Conservation (phyloP, 306 rosid genomes). For the Bauhinia variegata region DNA sequence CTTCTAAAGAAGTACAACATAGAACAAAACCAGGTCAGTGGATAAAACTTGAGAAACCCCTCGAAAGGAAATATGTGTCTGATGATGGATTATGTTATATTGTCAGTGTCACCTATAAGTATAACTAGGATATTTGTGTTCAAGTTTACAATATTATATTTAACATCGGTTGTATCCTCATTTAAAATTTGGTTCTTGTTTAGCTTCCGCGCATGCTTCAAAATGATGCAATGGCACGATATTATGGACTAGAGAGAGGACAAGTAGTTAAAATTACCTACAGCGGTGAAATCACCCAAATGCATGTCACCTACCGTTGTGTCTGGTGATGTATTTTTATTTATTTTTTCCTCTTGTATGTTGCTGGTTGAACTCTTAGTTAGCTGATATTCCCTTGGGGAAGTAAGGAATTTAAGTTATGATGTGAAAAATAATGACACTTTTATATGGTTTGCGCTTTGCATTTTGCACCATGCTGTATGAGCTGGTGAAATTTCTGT, state of each 20-base stretch:
- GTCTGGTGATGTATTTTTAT: slow-evolving; percentile 79
- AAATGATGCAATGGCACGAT: slow-evolving; percentile 71
- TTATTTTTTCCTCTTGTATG: slow-evolving; percentile 6
- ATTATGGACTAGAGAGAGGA: slow-evolving; percentile 85
- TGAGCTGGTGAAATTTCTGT: no score
- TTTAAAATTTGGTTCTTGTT: slow-evolving; percentile 28
- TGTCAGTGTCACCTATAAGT: no score
- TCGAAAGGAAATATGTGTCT: no score
- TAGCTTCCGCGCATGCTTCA: slow-evolving; percentile 86
- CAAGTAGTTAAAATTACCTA: slow-evolving; percentile 81
- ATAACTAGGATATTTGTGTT: no score
- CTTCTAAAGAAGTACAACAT: slow-evolving; percentile 74
- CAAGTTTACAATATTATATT: not conserved
- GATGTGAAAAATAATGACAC: no score
- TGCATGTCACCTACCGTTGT: slow-evolving; percentile 86
- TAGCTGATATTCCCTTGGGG: no score
- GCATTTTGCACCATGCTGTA: no score
- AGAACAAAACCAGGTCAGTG: slow-evolving; percentile 93
- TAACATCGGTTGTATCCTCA: slow-evolving; percentile 20
- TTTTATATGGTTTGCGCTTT: no score
- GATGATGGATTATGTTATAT: no score
- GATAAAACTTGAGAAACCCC: not conserved
- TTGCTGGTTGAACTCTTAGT: no score
- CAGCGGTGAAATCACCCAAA: slow-evolving; percentile 66
- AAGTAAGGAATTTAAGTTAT: no score